Conservation (phyloP, 2,329 filamentous ascomycete genomes). For the Hymenoscyphus occultus region DNA sequence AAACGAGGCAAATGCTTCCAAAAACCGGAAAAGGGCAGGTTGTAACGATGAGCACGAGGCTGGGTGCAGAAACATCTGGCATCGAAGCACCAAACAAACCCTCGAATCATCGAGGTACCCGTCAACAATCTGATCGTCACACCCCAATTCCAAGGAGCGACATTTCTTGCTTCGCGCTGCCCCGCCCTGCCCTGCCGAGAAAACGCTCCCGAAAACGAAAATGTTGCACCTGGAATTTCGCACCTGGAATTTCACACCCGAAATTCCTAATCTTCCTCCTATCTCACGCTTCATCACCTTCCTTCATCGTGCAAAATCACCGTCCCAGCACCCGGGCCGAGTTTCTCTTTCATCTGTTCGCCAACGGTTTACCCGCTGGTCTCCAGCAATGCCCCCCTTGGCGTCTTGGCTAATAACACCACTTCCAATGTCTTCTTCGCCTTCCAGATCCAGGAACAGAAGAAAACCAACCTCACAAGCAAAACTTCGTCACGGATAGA, state of each 20-base stretch:
- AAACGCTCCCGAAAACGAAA: not conserved
- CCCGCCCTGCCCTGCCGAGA: not conserved
- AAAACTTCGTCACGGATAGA: not conserved
- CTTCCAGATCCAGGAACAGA: not conserved
- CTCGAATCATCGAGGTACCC: constrained; percentile 1
- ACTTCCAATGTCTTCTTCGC: not conserved
- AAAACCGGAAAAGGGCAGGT: not conserved
- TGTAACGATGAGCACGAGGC: constrained; percentile 1
- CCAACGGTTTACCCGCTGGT: not conserved
- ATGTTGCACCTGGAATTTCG: not conserved
- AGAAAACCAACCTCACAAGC: not conserved
- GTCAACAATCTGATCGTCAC: not conserved
- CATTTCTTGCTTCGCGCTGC: too few relatives aligned
- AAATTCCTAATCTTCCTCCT: not conserved
- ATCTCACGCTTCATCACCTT: not conserved
- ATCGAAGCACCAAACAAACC: not conserved
- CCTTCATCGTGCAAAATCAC: not conserved
- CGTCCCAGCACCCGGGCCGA: not conserved
- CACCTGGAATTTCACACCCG: not conserved
- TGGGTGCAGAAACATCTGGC: not conserved
- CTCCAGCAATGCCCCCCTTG: constrained; percentile 10
- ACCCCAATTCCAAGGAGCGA: too few relatives aligned
- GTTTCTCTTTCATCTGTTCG: not conserved
- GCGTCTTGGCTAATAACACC: constrained; percentile 5
- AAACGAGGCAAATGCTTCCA: constrained; percentile 1